Conservation (phyloP, 306 rosid species). For the Pyrus communis region DNA sequence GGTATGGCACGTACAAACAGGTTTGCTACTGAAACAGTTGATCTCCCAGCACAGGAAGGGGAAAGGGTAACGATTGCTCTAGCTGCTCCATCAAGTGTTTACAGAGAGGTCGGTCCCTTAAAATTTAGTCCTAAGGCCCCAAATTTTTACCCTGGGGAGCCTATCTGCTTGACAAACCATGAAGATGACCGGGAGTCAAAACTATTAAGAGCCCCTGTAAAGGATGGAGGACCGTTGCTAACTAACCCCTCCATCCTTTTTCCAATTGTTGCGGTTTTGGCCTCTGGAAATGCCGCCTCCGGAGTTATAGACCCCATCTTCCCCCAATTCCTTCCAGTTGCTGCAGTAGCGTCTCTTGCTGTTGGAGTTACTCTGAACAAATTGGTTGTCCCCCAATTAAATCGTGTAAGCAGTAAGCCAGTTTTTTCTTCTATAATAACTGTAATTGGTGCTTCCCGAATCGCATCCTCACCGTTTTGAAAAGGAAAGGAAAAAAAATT, state of each 20-base stretch:
- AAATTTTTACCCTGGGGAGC: constrained; percentile 69
- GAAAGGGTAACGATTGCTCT: constrained; percentile 88
- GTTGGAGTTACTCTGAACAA: constrained; percentile 71
- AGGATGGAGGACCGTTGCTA: constrained; percentile 50
- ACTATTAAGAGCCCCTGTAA: constrained; percentile 73
- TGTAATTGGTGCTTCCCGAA: neutral
- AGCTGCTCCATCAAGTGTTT: constrained; percentile 76
- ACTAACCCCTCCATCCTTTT: constrained; percentile 62
- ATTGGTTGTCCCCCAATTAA: constrained; percentile 60
- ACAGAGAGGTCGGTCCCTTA: constrained; percentile 74
- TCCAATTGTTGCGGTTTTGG: constrained; percentile 70
- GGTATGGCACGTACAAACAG: constrained; percentile 87
- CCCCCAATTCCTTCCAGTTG: constrained; percentile 67
- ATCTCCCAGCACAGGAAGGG: constrained; percentile 86
- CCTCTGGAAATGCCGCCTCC: constrained; percentile 85
- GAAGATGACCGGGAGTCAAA: constrained; percentile 81
- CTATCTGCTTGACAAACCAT: constrained; percentile 92
- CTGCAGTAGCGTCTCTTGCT: constrained; percentile 65
- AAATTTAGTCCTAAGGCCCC: constrained; percentile 81
- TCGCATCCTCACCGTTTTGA: neutral
- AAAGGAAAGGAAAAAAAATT: neutral
- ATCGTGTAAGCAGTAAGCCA: constrained; percentile 39
- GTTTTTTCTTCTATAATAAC: neutral
- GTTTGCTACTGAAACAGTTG: constrained; percentile 93
- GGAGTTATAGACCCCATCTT: constrained; percentile 78